These are phyloP conservation scores for Daldinia bambusicola DNA, from an alignment of 495 filamentous ascomycete genomes.

Conservation along the genomic window DNA sequence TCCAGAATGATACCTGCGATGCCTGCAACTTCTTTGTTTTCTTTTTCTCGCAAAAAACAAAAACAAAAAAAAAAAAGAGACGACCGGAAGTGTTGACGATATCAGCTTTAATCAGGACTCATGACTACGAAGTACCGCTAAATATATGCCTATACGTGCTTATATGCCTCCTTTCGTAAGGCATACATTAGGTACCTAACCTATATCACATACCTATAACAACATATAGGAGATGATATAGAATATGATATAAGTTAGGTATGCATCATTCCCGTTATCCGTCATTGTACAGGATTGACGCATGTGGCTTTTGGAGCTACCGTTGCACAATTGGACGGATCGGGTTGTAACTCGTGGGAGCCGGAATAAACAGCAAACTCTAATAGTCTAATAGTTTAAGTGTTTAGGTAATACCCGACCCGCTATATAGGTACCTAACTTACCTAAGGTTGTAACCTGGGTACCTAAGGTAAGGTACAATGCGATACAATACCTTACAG, in stretches of 20 bases:
- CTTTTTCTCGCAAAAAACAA: constrained; percentile 1
- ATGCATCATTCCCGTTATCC: constrained; percentile 4
- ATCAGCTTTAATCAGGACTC: constrained; percentile 20
- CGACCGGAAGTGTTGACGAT: constrained; percentile 18
- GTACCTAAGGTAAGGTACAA: not conserved
- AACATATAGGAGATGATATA: constrained; percentile 5
- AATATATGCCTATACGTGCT: constrained; percentile 23
- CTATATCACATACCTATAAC: not conserved
- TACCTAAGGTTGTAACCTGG: not conserved
- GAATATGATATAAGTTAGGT: not conserved
- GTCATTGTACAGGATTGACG: constrained; percentile 27
- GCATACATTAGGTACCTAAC: constrained; percentile 18
- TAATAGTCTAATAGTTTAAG: constrained; percentile 15
- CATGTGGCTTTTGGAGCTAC: constrained; percentile 6
- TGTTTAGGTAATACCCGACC: constrained; percentile 43
- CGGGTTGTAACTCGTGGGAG: constrained; percentile 22
- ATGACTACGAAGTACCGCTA: constrained; percentile 16
- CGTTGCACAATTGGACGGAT: constrained; percentile 27
- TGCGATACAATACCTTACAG: too few species aligned
- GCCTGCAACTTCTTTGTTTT: constrained; percentile 5
- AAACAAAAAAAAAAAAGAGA: too few species aligned
- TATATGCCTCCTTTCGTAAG: constrained; percentile 18
- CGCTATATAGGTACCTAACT: not conserved
- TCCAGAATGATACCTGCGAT: constrained; percentile 1
- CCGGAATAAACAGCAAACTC: constrained; percentile 18